phyloP scores from a whole-genome alignment of 352 stramenopile genomes.

The Phytophthora aleatoria region DNA sequence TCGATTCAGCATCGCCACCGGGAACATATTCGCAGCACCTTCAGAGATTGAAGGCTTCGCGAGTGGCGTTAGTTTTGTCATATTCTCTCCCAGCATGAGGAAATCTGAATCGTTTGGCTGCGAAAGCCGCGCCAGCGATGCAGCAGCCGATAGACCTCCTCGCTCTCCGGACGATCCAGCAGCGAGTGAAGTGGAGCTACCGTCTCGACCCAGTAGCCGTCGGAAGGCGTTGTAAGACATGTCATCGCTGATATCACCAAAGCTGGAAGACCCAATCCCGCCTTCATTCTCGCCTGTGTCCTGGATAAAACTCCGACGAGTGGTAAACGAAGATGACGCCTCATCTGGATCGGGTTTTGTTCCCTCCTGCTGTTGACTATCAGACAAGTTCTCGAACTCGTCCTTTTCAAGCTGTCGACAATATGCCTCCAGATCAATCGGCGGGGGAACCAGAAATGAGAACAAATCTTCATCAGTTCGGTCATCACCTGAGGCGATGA shows the following conservation, averaged over 20 bases:
- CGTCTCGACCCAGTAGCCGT: conserved; percentile 43
- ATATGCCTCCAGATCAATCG: conserved; percentile 85
- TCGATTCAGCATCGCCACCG: conserved; percentile 56
- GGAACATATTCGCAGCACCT: conserved; percentile 78
- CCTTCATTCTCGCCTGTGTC: conserved; percentile 22
- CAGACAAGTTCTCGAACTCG: conserved; percentile 39
- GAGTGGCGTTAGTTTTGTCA: conserved; percentile 61
- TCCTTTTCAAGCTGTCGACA: conserved; percentile 79
- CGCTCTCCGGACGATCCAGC: conserved; percentile 15
- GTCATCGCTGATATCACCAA: conserved; percentile 32
- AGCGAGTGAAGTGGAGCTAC: conserved; percentile 27
- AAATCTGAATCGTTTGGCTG: conserved; percentile 56
- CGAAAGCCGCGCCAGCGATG: conserved; percentile 41
- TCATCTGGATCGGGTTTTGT: conserved; percentile 17
- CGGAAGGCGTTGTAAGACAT: conserved; percentile 57
- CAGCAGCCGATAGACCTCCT: conserved; percentile 8
- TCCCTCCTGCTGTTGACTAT: conserved; percentile 18
- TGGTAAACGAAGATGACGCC: conserved; percentile 8
- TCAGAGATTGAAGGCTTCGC: conserved; percentile 65
- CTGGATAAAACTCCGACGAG: conserved; percentile 31
- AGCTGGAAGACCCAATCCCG: conserved; percentile 31
- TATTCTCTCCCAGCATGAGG: conserved; percentile 62
- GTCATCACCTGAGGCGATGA: conserved; percentile 85
- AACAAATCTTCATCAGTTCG: conserved; percentile 88
- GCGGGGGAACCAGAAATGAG: conserved; percentile 70